phyloP scores from a whole-genome alignment of 1,284 basidiomycete species.

The Trichosporon sp. region DNA sequence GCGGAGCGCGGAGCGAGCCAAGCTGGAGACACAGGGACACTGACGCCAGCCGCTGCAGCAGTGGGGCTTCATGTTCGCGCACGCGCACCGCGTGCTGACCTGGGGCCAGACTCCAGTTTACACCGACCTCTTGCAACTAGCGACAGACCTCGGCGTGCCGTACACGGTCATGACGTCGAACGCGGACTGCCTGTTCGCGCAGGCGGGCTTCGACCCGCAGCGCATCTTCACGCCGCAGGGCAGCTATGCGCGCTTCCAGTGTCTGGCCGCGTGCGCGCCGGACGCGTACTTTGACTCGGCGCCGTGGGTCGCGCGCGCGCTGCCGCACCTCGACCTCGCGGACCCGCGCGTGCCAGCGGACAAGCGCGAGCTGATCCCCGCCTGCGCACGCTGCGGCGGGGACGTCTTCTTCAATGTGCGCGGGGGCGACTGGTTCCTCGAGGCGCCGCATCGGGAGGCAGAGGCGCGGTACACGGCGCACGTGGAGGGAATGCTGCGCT shows the following conservation, averaged over 20 bases:
- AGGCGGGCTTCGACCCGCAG: constrained; percentile 8
- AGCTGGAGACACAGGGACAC: too few species aligned
- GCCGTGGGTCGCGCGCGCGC: constrained; percentile 6
- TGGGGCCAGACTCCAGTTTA: constrained; percentile 15
- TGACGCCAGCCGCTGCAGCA: constrained; percentile 7
- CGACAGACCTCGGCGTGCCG: not conserved
- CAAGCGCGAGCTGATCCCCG: constrained; percentile 9
- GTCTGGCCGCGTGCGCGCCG: constrained; percentile 6
- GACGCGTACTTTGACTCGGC: constrained; percentile 3
- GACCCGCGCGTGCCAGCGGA: not conserved
- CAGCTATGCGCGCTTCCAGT: constrained; percentile 16
- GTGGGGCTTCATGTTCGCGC: constrained; percentile 17
- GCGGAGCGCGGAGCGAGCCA: too few species aligned
- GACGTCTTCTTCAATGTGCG: constrained; percentile 18
- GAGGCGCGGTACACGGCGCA: not conserved
- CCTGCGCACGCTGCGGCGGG: constrained; percentile 12
- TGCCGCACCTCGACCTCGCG: not conserved
- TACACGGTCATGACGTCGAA: constrained; percentile 19
- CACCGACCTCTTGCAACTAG: constrained; percentile 1
- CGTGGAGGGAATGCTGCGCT: not conserved
- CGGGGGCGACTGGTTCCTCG: constrained; percentile 16
- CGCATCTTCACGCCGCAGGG: constrained; percentile 14
- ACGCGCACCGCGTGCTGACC: not conserved
- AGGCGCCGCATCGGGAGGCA: constrained; percentile 8
- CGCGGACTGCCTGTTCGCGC: constrained; percentile 16